These are phyloP conservation scores for Knoxia roxburghii DNA, from an alignment of 257 asterid species.

Conservation along the genomic window DNA sequence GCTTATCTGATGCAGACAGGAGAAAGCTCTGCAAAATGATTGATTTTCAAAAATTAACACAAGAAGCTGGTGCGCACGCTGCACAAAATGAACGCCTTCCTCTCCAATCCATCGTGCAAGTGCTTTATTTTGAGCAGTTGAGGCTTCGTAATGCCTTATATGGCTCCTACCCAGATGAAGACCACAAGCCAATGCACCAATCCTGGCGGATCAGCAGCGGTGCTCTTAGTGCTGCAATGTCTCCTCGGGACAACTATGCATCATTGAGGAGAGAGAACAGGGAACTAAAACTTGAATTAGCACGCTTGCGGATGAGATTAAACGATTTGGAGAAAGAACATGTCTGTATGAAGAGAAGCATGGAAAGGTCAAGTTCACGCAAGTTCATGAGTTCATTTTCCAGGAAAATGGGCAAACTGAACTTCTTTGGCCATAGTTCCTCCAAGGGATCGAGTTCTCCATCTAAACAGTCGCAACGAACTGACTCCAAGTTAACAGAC, in stretches of 20 bases:
- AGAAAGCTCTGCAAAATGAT: constrained; percentile 74
- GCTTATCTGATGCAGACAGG: constrained; percentile 67
- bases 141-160: constrained; percentile 67
- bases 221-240: constrained; percentile 86
- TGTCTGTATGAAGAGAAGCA: constrained; percentile 84
- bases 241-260: constrained; percentile 90
- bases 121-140: constrained; percentile 81
- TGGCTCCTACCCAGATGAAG: constrained; percentile 71
- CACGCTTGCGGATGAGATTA: constrained; percentile 82
- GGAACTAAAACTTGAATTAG: constrained; percentile 87
- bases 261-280: constrained; percentile 84
- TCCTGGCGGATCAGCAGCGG: constrained; percentile 90
- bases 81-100: constrained; percentile 98
- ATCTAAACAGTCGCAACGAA: constrained; percentile 63
- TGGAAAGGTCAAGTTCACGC: constrained; percentile 66
- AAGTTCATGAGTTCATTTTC: constrained; percentile 74
- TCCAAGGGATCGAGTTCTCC: constrained; percentile 80
- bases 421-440: constrained; percentile 56
- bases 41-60: constrained; percentile 84
- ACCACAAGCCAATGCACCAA: constrained; percentile 72
- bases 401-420: constrained; percentile 62
- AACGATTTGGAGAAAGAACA: constrained; percentile 95
- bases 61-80: constrained; percentile 93
- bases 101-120: constrained; percentile 88
- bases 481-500: constrained; percentile 67